Conservation (phyloP, 495 filamentous ascomycete species). For the Oidiodendron maius region DNA sequence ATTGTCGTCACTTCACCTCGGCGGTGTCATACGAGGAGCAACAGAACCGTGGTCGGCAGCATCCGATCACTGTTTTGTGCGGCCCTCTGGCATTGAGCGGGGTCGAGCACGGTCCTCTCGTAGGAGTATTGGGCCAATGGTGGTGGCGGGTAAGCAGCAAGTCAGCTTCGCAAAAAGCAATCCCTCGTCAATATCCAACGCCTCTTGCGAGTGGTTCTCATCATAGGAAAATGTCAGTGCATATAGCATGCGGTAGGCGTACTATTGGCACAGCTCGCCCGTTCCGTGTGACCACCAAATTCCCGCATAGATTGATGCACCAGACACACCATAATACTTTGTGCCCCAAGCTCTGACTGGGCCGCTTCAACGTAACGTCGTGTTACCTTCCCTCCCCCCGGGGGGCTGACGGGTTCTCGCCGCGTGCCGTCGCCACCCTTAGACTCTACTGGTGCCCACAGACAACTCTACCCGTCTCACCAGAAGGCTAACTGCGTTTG, state of each 20-base stretch:
- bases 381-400: background rate
- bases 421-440: background rate
- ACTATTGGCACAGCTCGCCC: background rate
- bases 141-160: background rate
- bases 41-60: background rate
- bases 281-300: background rate
- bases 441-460: background rate
- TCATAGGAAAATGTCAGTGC: background rate
- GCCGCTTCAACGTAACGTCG: background rate
- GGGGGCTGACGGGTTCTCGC: background rate
- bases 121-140: background rate
- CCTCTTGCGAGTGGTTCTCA: background rate
- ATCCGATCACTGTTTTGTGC: background rate
- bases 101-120: background rate
- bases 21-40: background rate
- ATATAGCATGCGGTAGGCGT: background rate
- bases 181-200: background rate
- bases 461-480: background rate
- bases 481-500: background rate
- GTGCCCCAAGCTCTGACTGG: background rate
- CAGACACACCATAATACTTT: background rate
- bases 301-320: background rate
- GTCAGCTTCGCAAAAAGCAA: background rate
- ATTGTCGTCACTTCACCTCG: background rate
- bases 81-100: background rate